These are phyloP conservation scores for Colletotrichum echinochloae DNA, from an alignment of 2,329 filamentous ascomycete genomes.

Conservation along the genomic window DNA sequence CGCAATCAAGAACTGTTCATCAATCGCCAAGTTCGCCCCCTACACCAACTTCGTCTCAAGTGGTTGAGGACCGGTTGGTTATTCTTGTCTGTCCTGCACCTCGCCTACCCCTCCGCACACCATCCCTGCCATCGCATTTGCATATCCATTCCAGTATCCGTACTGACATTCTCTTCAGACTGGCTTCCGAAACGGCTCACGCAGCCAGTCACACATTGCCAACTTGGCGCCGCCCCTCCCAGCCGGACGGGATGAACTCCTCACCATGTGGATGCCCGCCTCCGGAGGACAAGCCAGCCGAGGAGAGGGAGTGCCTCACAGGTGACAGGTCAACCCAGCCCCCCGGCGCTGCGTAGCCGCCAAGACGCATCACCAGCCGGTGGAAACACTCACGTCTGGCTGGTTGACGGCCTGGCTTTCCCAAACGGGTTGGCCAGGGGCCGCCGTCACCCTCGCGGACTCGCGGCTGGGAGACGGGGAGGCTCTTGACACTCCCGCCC, in stretches of 20 bases:
- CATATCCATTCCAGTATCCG: no score
- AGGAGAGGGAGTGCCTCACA: not conserved
- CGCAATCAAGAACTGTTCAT: not conserved
- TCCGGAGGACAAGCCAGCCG: conserved; percentile 25
- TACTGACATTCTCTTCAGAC: not conserved
- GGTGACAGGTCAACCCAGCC: not conserved
- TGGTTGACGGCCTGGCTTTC: conserved; percentile 18
- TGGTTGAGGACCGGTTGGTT: not conserved
- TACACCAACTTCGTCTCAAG: not conserved
- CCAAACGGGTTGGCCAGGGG: conserved; percentile 24
- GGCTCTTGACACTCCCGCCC: not conserved
- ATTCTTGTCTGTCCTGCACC: not conserved
- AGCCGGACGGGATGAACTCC: conserved; percentile 24
- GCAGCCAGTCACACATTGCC: not conserved
- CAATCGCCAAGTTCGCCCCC: not conserved
- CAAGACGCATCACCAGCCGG: conserved; percentile 28
- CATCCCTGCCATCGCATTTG: not conserved
- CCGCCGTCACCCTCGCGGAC: not conserved
- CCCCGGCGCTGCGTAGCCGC: not conserved
- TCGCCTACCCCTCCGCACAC: not conserved
- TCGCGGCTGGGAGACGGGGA: conserved; percentile 29
- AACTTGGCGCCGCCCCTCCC: not conserved
- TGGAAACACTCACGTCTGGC: not conserved
- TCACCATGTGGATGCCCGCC: not conserved
- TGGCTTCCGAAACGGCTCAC: not conserved